Base-by-base conservation (phyloP, 768 basidiomycete species). In the Zangia roseola region DNA sequence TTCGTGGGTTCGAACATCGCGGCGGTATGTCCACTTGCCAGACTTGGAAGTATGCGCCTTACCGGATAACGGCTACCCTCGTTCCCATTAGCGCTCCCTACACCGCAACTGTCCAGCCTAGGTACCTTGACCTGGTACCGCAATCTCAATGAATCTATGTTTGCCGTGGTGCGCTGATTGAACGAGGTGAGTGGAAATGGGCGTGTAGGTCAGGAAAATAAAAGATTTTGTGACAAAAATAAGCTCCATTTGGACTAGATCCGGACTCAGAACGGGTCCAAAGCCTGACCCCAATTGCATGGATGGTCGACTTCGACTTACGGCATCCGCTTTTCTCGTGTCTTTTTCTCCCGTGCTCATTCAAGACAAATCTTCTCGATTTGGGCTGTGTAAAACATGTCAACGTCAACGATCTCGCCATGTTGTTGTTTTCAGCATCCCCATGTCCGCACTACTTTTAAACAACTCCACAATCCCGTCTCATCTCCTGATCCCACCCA, bases 241-340 rank as follows among this genome's bases (percentile, higher is more conserved):
- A 31, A n/a, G 16, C 52, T 36, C 10, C 16, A 61, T 57, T 28
- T 9, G 47, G 54, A 37, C 24, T 63, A 61, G 64, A 37, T 43
- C 40, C 47, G 49, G 50, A 31, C 10, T 16, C 40, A 41, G 51
- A 41, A 37, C 45, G 53, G 52, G 39, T 50, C 59, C 54, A 55
- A 52, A 37, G 43, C 39, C 49, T 60, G 55, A 43, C 63, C 57
- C 68, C 54, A 58, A 61, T 55, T 57, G 48, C 60, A 26, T 63
- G 53, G 51, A 49, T 44, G 53, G 46, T 40, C 45, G 54, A 35
- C 68, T 68, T 68, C 68, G 66, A 68, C 55, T 68, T 66, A 68
- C 66, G 67, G 49, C 49, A 68, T 50, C 67, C 68, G 67, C 43
- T 58, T 60, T 69, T 68, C 52, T 59, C 68, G 67, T 68, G 68